Conservation (phyloP, 306 rosid genomes). For the Cicer yamashitae region DNA sequence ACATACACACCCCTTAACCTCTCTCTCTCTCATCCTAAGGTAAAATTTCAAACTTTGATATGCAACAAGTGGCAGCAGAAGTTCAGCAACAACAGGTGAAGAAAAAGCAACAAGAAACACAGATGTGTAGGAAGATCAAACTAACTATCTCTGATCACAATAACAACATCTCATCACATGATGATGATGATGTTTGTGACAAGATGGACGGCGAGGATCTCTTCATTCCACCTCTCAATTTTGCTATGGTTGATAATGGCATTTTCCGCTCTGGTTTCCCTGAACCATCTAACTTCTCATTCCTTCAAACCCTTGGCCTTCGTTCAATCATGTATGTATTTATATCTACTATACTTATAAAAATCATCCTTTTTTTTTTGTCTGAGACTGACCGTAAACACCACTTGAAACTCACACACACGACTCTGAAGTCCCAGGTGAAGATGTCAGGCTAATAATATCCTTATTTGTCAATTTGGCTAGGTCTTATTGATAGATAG, state of each 20-base stretch:
- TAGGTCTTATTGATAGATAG: too few species aligned
- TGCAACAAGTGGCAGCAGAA: slow-evolving; percentile 65
- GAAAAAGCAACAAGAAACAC: slow-evolving; percentile 19
- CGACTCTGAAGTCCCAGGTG: too few species aligned
- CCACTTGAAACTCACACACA: too few species aligned
- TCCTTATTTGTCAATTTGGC: too few species aligned
- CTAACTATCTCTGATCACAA: slow-evolving; percentile 48
- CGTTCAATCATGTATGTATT: slow-evolving; percentile 81
- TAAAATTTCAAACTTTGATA: slow-evolving; percentile 55
- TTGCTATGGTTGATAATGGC: slow-evolving; percentile 91
- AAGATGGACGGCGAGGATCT: slow-evolving; percentile 59
- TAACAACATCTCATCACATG: not conserved
- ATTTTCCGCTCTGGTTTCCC: slow-evolving; percentile 98
- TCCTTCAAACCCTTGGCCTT: slow-evolving; percentile 82
- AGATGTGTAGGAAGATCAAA: slow-evolving; percentile 62
- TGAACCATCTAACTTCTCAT: slow-evolving; percentile 78
- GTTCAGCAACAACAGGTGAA: slow-evolving; percentile 30
- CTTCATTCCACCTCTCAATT: slow-evolving; percentile 89
- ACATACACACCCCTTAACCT: not conserved
- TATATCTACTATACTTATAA: not conserved
- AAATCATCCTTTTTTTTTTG: not conserved
- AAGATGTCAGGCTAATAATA: too few species aligned
- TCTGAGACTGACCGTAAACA: too few species aligned
- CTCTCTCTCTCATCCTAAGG: not conserved
- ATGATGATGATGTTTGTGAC: slow-evolving; percentile 10